Evolutionary conservation across 2,329 filamentous ascomycete genomes (phyloP), one percentile per base, ranked within the genome.

Genomic region (Alternaria ventricosa): DNA sequence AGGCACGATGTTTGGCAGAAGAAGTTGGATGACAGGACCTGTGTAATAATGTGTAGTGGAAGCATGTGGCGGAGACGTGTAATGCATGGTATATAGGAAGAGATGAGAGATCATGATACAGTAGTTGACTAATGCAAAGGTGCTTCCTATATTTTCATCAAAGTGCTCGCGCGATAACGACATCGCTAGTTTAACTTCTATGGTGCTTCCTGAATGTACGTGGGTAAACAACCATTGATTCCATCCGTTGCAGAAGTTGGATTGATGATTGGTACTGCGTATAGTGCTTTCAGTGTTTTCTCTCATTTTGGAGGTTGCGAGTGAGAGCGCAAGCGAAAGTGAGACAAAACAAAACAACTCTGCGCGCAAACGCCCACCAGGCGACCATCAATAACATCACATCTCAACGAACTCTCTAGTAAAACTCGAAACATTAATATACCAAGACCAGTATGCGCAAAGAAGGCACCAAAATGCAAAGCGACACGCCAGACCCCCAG

Each of bases 251-350:
- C 36, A 1, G 9, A 3, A 18, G 5, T 41, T 41, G 36, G 15
- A 18, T 3, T 1, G 9, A 18, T 41, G 4, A 10, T 4, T 18
- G 1, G 36, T 41, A 5, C 36, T 18, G 36, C 18, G 36, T 41
- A 41, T 30, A 36, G 28, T 2, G 5, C 6, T 4, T 18, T 6
- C 4, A 28, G 7, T 41, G 36, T 10, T 15, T 9, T 25, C 6
- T 6, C 12, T 30, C 3, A 2, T 33, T 22, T 13, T 3, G 13
- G 8, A n/a, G 27, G 4, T 47, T 6, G 41, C 27, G n/a, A 27
- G 25, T 33, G 25, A 56, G 54, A 30, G 41, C 18, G 54, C 54
- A 47, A 41, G 28, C n/a, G 41, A 56, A 47, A 33, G 15, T 47
- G 13, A 43, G n/a, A 53, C 56, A 43, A 43, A 58, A 18, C 22